These are phyloP conservation scores for Penicillium dipodomyicola DNA, from an alignment of 495 filamentous ascomycete species.

Conservation along the genomic window DNA sequence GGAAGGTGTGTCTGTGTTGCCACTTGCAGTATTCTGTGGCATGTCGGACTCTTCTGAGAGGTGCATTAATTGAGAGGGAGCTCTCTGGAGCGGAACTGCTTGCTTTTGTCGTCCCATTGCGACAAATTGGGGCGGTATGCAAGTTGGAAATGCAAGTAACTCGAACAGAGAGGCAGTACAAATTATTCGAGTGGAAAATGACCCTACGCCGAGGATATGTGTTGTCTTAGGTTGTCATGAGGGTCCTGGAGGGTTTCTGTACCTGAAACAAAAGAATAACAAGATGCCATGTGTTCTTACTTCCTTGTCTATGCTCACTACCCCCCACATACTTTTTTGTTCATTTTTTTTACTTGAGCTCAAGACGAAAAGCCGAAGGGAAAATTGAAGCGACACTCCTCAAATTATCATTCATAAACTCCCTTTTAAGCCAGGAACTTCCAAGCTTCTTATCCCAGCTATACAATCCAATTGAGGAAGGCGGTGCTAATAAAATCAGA, in stretches of 20 bases:
- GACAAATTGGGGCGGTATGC: slow-evolving; percentile 1
- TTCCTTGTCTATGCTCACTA: slow-evolving; percentile 28
- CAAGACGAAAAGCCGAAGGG: neutral
- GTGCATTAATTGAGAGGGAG: slow-evolving; percentile 58
- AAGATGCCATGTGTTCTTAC: slow-evolving; percentile 48
- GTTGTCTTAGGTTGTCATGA: neutral
- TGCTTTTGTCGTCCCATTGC: slow-evolving; percentile 74
- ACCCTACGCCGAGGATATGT: neutral
- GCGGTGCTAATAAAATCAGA: slow-evolving; percentile 15
- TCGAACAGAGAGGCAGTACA: neutral
- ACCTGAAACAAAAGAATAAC: slow-evolving; percentile 16
- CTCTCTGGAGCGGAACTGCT: slow-evolving; percentile 61
- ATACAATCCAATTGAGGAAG: slow-evolving; percentile 9
- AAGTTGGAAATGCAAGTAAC: slow-evolving; percentile 3
- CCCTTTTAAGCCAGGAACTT: neutral
- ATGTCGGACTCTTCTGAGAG: slow-evolving; percentile 31
- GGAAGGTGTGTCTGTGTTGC: slow-evolving; percentile 15
- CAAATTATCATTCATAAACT: neutral
- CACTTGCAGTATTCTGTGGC: slow-evolving; percentile 31
- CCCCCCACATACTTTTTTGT: slow-evolving; percentile 18
- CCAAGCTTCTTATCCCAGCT: neutral
- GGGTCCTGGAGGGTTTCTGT: neutral
- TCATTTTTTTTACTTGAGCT: slow-evolving; percentile 12
- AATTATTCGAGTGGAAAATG: neutral
- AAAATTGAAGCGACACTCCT: neutral